Percentiles rank a stretch among this genome's conserved stretches.
phyloP scores from a whole-genome alignment of 1,284 basidiomycete genomes.

The Puccinia triticina region DNA sequence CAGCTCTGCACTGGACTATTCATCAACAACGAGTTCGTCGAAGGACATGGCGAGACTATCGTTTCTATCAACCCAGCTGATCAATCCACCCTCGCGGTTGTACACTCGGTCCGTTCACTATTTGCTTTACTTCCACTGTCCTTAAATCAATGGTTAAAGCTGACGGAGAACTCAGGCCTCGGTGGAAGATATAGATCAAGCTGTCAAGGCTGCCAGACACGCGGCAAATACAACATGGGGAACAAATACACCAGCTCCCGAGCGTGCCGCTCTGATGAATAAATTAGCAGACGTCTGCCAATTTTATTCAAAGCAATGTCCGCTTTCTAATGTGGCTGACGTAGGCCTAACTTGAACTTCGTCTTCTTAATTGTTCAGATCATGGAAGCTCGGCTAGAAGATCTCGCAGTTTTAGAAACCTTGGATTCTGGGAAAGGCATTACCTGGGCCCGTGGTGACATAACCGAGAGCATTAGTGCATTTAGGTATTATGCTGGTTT shows the following conservation, averaged over 20 bases:
- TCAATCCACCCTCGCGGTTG: conserved; percentile 37
- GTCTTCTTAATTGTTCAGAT: conserved; percentile 24
- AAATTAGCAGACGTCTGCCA: conserved; percentile 52
- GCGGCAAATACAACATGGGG: conserved; percentile 53
- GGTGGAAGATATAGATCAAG: conserved; percentile 51
- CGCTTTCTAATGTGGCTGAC: neutral
- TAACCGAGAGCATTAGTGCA: conserved; percentile 54
- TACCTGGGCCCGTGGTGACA: conserved; percentile 54
- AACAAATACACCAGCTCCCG: conserved; percentile 44
- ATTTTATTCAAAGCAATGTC: neutral
- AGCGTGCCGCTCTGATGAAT: conserved; percentile 51
- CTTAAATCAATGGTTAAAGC: neutral
- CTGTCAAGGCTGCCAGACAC: conserved; percentile 52
- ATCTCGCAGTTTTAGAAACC: conserved; percentile 53
- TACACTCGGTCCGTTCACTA: conserved; percentile 40
- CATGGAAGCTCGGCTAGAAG: conserved; percentile 52
- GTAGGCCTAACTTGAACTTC: neutral
- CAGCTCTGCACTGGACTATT: conserved; percentile 53
- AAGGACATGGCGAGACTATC: conserved; percentile 51
- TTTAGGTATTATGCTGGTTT: conserved; percentile 55
- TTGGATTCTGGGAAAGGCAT: conserved; percentile 53
- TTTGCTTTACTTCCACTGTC: neutral
- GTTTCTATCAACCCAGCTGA: conserved; percentile 52
- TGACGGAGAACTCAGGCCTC: conserved; percentile 37
- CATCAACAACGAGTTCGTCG: conserved; percentile 53